Percentiles rank a stretch among this genome's conserved stretches.
Evolutionary conservation across 495 filamentous ascomycete species (phyloP).

Genomic region (Staphylotrichum tortipilum): DNA sequence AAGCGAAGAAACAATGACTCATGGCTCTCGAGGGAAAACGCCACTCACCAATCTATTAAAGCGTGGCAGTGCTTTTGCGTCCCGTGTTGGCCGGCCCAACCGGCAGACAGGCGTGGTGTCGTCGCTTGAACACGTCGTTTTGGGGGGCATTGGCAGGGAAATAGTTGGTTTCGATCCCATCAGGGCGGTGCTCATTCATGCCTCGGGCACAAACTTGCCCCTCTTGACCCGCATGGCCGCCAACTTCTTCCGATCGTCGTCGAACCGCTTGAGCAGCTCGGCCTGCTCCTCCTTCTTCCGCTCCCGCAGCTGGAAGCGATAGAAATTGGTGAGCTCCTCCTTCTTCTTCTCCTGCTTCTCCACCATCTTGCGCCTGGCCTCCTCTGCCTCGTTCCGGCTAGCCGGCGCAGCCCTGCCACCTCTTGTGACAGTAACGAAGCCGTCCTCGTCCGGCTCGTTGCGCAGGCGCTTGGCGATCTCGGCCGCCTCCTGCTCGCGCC

Average conservation of each 20-base stretch:
- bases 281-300: constrained; percentile 74
- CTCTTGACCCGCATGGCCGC: constrained; percentile 50
- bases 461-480: constrained; percentile 54
- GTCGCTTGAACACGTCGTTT: not conserved
- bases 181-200: constrained; percentile 30
- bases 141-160: not conserved
- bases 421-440: constrained; percentile 83
- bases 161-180: too few relatives aligned
- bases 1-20: not conserved
- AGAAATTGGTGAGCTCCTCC: constrained; percentile 68
- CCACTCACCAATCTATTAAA: constrained; percentile 6
- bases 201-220: constrained; percentile 49
- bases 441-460: constrained; percentile 83
- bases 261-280: constrained; percentile 56
- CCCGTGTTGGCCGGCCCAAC: not conserved
- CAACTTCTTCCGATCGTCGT: constrained; percentile 55
- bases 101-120: not conserved
- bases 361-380: constrained; percentile 62
- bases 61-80: not conserved
- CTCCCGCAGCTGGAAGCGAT: constrained; percentile 88
- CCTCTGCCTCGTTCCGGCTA: constrained; percentile 63
- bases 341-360: constrained; percentile 58
- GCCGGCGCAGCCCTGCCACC: constrained; percentile 69
- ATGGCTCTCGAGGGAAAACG: not conserved
- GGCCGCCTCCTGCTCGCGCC: constrained; percentile 56